phyloP scores from a whole-genome alignment of 225 moss, liverwort and hornwort genomes.

The Polytrichum formosum region DNA sequence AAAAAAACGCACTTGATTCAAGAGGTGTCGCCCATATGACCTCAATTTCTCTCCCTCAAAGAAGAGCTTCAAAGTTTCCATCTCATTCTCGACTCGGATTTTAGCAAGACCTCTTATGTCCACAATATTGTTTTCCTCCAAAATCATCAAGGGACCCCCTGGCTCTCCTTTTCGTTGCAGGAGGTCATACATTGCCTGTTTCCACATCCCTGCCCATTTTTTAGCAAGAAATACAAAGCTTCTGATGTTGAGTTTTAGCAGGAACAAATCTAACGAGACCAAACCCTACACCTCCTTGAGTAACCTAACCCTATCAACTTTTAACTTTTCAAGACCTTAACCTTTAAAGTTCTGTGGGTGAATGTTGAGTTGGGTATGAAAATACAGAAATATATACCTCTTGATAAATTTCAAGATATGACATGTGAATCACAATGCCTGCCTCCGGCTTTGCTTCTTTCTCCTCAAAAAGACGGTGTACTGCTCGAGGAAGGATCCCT shows the following conservation, averaged over 20 bases:
- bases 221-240: no score
- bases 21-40: conserved; percentile 65
- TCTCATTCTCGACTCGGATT: conserved; percentile 70
- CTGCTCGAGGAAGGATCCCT: conserved; percentile 73
- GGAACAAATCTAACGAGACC: no score
- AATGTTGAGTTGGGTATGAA: not conserved
- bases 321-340: no score
- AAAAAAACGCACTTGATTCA: conserved; percentile 59
- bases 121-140: conserved; percentile 73
- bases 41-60: conserved; percentile 88
- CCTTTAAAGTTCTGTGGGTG: no score
- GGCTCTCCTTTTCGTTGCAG: conserved; percentile 64
- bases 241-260: no score
- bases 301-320: no score
- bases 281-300: no score
- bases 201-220: not conserved
- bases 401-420: conserved; percentile 93
- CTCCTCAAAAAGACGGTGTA: conserved; percentile 76
- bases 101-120: conserved; percentile 80
- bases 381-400: conserved; percentile 43
- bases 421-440: conserved; percentile 79
- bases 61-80: conserved; percentile 70
- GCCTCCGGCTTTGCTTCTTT: conserved; percentile 80
- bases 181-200: conserved; percentile 78
- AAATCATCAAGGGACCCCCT: conserved; percentile 54